Base-by-base conservation (phyloP, 768 basidiomycete species). In the Roridomyces roridus region DNA sequence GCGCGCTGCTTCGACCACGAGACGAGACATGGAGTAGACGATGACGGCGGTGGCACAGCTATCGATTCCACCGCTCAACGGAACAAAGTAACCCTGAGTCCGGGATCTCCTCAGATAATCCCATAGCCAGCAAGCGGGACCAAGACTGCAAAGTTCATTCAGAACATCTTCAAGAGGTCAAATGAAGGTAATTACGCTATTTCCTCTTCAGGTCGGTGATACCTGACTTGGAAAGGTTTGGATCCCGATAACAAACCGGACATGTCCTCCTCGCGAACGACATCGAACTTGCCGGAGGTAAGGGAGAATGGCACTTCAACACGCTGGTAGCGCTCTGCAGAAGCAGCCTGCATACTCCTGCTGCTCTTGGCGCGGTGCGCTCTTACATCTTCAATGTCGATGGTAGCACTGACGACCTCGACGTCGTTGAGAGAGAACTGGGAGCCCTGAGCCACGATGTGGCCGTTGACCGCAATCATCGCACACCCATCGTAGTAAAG, bases 41-140 rank as follows among this genome's bases (percentile, higher is more conserved):
- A 99, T 98, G 41, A 92, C 86, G 1, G 97, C 91, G 3, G 97
- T 99, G 2, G 97, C 94, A 67, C 97, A 99, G 64, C 93, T 95
- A 70, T 99, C 97, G 52, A 99, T 94, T 15, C 97, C 97, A 9
- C 97, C 96, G 53, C 93, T 95, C 14, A 99, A 80, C 0, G 97
- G 96, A 20, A 98, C 75, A 67, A 98, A 98, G 74, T 96, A 98
- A 3, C 97, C 97, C 62, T 94, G 92, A 0, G 90, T 94, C 9
- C 92, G 81, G 6, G 96, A 98, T 40, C 97, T 86, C 34, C 97
- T 84, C 26, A 99, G 85, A 68, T 98, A 99, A 70, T 99, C 97
- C 97, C 97, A 99, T n/a, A 99, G 80, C 97, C 97, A 99, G 68
- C 97, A 98, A 15, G 96, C 97, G 7, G 97, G 97, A 5, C 97